Evolutionary conservation across 163 green algal species (phyloP).

Genomic region (Chlorella variabilis): DNA sequence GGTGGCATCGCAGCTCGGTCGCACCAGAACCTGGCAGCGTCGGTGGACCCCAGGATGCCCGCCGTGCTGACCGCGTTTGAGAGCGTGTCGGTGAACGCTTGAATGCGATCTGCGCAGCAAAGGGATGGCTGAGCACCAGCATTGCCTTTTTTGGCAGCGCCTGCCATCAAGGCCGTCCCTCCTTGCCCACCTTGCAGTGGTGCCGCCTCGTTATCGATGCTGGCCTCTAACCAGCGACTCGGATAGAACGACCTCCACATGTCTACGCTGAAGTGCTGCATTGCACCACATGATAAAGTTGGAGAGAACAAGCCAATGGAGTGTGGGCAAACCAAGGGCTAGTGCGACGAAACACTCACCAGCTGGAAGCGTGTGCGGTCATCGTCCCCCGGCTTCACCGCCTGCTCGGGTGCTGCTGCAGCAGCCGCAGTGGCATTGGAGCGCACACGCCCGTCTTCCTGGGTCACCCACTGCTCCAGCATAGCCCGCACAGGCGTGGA

Average conservation of each 20-base stretch:
- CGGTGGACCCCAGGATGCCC: conserved; percentile 51
- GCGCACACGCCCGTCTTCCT: background rate
- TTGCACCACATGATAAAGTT: background rate
- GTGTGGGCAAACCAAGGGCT: no score
- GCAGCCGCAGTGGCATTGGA: background rate
- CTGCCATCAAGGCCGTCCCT: no score
- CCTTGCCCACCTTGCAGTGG: conserved; percentile 11
- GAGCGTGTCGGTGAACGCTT: conserved; percentile 39
- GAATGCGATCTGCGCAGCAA: background rate
- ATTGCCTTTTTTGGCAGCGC: no score
- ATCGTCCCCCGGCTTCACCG: conserved; percentile 18
- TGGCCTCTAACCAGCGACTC: background rate
- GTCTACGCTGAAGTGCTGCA: conserved; percentile 51
- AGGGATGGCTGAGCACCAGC: background rate
- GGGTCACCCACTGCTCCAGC: conserved; percentile 33
- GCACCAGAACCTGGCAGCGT: no score
- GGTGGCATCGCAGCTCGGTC: no score
- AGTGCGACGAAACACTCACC: no score
- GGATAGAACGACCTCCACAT: conserved; percentile 42
- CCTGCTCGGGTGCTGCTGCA: background rate
- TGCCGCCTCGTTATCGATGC: background rate
- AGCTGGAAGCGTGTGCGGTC: conserved; percentile 43
- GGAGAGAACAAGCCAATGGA: background rate
- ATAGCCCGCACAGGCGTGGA: background rate
- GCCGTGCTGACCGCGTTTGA: conserved; percentile 27